Evolutionary conservation across 768 basidiomycete species (phyloP).

Genomic region (Mycena indigotica): DNA sequence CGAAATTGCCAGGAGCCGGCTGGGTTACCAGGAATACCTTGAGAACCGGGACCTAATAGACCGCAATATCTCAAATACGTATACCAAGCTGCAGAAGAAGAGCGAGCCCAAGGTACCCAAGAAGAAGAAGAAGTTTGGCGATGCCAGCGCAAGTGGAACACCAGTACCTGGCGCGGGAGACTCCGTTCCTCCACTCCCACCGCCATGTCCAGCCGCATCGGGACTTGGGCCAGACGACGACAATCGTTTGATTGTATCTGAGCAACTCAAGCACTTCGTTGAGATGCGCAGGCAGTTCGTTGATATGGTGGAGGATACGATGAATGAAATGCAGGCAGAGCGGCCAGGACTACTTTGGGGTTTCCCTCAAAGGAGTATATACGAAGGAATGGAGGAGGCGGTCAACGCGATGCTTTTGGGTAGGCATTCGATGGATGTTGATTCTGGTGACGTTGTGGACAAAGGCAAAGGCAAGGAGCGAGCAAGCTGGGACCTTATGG

Average conservation of each 20-base stretch:
- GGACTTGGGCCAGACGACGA: slow-evolving; percentile 73
- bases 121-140: slow-evolving; percentile 65
- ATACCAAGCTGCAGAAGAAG: slow-evolving; percentile 81
- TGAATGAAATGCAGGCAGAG: slow-evolving; percentile 71
- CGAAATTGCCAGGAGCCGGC: slow-evolving; percentile 77
- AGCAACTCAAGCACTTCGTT: slow-evolving; percentile 72
- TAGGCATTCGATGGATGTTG: slow-evolving; percentile 25
- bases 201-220: slow-evolving; percentile 70
- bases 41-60: slow-evolving; percentile 85
- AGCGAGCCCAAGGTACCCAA: slow-evolving; percentile 74
- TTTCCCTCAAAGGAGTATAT: slow-evolving; percentile 76
- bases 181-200: slow-evolving; percentile 39
- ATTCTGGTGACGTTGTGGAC: slow-evolving; percentile 30
- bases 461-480: slow-evolving; percentile 53
- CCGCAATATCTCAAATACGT: slow-evolving; percentile 74
- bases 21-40: slow-evolving; percentile 91
- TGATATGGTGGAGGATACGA: slow-evolving; percentile 69
- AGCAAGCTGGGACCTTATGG: slow-evolving; percentile 63
- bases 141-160: slow-evolving; percentile 28
- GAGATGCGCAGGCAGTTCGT: slow-evolving; percentile 80
- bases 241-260: slow-evolving; percentile 60
- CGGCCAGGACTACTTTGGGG: slow-evolving; percentile 74
- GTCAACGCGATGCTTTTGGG: slow-evolving; percentile 43
- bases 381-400: slow-evolving; percentile 71
- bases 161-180: slow-evolving; percentile 29